These are phyloP conservation scores for Aspergillus sp. DNA, from an alignment of 2,329 filamentous ascomycete species.

Conservation along the genomic window DNA sequence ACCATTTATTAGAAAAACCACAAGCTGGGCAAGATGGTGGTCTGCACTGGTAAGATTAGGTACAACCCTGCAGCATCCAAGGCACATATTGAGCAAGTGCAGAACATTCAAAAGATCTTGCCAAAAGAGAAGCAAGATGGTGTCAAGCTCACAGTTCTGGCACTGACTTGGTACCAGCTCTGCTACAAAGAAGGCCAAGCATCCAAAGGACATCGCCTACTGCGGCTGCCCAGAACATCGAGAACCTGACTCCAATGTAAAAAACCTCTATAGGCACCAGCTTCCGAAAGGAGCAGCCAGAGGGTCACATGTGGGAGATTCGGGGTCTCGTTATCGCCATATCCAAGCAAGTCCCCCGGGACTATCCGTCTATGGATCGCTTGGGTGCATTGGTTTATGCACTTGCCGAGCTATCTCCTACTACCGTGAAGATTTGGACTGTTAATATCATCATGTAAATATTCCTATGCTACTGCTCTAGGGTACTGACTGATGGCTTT, in stretches of 20 bases:
- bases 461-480: background rate
- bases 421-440: constrained; percentile 5
- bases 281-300: background rate
- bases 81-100: constrained; percentile 35
- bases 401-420: constrained; percentile 3
- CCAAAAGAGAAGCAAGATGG: constrained; percentile 47
- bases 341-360: constrained; percentile 5
- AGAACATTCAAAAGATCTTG: constrained; percentile 42
- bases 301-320: constrained; percentile 5
- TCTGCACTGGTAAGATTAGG: constrained; percentile 16
- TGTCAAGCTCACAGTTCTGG: constrained; percentile 56
- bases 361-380: constrained; percentile 5
- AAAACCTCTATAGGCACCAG: background rate
- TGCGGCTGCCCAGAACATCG: constrained; percentile 2
- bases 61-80: background rate
- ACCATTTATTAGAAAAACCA: background rate
- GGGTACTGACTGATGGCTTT: background rate
- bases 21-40: constrained; percentile 18
- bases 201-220: constrained; percentile 1
- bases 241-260: constrained; percentile 1
- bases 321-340: constrained; percentile 4
- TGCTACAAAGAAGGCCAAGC: constrained; percentile 39
- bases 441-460: background rate
- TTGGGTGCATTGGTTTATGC: constrained; percentile 5
- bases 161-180: constrained; percentile 56